Evolutionary conservation across 1,284 basidiomycete genomes (phyloP).

Genomic region (Rhodotorula glutinis): DNA sequence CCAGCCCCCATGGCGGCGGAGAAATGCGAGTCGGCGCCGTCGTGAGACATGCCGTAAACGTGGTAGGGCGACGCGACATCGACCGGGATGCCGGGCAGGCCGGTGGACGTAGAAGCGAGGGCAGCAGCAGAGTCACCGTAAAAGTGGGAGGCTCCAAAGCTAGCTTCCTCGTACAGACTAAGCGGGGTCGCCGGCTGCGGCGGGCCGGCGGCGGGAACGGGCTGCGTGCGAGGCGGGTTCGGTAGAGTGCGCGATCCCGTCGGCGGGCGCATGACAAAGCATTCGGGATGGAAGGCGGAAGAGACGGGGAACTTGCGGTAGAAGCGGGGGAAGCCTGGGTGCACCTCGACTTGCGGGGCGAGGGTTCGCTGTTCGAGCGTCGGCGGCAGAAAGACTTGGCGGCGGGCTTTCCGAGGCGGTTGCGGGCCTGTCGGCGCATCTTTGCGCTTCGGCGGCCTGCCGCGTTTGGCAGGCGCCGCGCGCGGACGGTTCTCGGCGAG

Average conservation of each 20-base stretch:
- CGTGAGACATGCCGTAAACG: conserved; percentile 2
- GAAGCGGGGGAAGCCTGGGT: conserved; percentile 57
- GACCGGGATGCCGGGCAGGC: conserved; percentile 13
- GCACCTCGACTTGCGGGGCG: conserved; percentile 54
- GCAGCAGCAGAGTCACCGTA: conserved; percentile 4
- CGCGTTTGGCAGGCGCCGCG: conserved; percentile 18
- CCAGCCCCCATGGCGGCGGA: neutral
- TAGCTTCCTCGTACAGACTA: conserved; percentile 17
- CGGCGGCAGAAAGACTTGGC: conserved; percentile 26
- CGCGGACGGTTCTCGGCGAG: neutral
- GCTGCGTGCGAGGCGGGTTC: neutral
- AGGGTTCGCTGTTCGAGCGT: conserved; percentile 51
- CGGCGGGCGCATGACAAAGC: conserved; percentile 20
- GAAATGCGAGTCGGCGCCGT: neutral
- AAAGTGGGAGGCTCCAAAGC: conserved; percentile 6
- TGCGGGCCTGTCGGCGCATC: neutral
- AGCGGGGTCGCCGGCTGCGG: conserved; percentile 5
- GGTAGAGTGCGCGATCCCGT: neutral
- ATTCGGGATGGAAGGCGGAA: conserved; percentile 53
- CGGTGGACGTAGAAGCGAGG: conserved; percentile 19
- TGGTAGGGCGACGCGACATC: conserved; percentile 8
- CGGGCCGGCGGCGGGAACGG: too few relatives aligned
- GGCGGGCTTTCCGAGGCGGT: conserved; percentile 22
- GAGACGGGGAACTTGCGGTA: conserved; percentile 65
- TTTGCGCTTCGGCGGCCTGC: conserved; percentile 5